phyloP scores from a whole-genome alignment of 257 asterid genomes.

The Ehretia macrophylla region DNA sequence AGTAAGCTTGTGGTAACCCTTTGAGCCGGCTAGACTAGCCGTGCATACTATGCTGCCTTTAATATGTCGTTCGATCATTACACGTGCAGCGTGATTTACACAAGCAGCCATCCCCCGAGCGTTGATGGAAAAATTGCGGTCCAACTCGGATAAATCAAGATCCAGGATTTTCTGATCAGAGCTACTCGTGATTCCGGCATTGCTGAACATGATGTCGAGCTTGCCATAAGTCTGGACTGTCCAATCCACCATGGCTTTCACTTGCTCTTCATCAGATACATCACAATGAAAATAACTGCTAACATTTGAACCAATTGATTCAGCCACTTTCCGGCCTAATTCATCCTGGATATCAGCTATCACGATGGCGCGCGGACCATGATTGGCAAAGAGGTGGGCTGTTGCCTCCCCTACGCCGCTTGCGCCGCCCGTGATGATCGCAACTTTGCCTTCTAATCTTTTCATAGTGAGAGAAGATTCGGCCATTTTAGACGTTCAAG shows the following conservation, averaged over 20 bases:
- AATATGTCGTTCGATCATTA: constrained; percentile 12
- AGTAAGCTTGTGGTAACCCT: neutral
- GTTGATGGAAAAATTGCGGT: constrained; percentile 1
- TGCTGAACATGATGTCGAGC: constrained; percentile 28
- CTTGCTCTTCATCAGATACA: constrained; percentile 19
- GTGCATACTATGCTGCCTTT: constrained; percentile 24
- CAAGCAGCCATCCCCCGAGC: constrained; percentile 15
- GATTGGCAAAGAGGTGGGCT: too few species aligned
- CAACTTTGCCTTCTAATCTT: too few species aligned
- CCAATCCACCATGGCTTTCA: constrained; percentile 17
- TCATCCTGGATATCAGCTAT: too few species aligned
- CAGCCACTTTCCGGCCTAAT: too few species aligned
- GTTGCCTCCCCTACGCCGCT: too few species aligned
- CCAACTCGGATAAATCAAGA: constrained; percentile 1
- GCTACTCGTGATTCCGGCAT: constrained; percentile 16
- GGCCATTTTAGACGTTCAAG: too few species aligned
- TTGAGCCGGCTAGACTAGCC: constrained; percentile 10
- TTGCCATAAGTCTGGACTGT: constrained; percentile 9
- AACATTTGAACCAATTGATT: constrained; percentile 14
- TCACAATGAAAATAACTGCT: constrained; percentile 22
- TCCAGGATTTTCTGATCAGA: constrained; percentile 8
- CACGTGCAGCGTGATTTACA: constrained; percentile 19
- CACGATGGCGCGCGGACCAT: too few species aligned
- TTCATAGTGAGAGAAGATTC: too few species aligned
- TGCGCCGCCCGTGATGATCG: too few species aligned